These are phyloP conservation scores for Aspergillus terreus DNA, from an alignment of 2,329 filamentous ascomycete species.

Conservation along the genomic window DNA sequence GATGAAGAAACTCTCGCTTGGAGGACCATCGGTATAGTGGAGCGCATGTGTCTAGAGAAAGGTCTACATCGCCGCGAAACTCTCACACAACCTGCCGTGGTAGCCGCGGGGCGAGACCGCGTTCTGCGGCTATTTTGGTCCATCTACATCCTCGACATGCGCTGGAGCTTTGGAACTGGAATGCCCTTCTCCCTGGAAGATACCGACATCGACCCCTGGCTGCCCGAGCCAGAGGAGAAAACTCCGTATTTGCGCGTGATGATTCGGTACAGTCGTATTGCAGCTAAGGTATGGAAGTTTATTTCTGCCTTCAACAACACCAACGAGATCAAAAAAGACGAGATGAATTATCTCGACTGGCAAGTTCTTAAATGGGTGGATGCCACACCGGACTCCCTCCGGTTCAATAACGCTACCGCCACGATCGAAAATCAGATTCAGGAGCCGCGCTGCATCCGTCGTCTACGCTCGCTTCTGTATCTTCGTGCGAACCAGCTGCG, in stretches of 20 bases:
- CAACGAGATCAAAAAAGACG: slow-evolving; percentile 64
- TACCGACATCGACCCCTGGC: slow-evolving; percentile 72
- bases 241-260: slow-evolving; percentile 76
- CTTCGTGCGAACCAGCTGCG: slow-evolving; percentile 86
- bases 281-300: slow-evolving; percentile 79
- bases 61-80: slow-evolving; percentile 78
- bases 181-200: slow-evolving; percentile 82
- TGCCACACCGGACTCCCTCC: slow-evolving; percentile 59
- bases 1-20: slow-evolving; percentile 84
- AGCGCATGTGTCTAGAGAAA: slow-evolving; percentile 72
- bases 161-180: slow-evolving; percentile 84
- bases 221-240: slow-evolving; percentile 66
- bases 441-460: slow-evolving; percentile 59
- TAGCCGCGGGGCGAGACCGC: slow-evolving; percentile 64
- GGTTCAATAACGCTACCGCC: slow-evolving; percentile 57
- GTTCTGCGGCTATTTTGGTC: slow-evolving; percentile 80
- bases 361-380: slow-evolving; percentile 83
- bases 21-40: slow-evolving; percentile 82
- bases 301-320: slow-evolving; percentile 67
- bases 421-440: slow-evolving; percentile 37
- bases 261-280: slow-evolving; percentile 78
- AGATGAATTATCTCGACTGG: slow-evolving; percentile 75
- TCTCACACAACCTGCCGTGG: slow-evolving; percentile 60
- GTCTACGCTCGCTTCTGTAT: slow-evolving; percentile 78
- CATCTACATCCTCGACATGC: slow-evolving; percentile 78